These are phyloP conservation scores for Blastobotrys chiropterorum DNA, from an alignment of 805 yeast genomes.

Conservation along the genomic window DNA sequence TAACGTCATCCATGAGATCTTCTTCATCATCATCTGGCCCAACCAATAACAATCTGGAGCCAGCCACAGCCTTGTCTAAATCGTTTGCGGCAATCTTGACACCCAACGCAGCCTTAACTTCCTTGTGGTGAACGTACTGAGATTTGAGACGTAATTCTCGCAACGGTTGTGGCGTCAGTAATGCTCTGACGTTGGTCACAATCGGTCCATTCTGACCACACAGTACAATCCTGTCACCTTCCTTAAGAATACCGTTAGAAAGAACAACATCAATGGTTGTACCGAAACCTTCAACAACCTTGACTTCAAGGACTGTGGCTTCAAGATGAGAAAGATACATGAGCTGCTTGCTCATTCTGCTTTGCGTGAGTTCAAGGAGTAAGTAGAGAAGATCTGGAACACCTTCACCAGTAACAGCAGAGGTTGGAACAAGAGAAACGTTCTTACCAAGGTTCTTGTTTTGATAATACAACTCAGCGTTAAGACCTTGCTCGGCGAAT, in stretches of 20 bases:
- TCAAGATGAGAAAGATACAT: conserved; percentile 91
- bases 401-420: conserved; percentile 99
- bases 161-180: conserved; percentile 95
- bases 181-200: conserved; percentile 91
- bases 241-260: conserved; percentile 91
- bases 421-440: conserved; percentile 96
- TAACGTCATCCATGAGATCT: conserved; percentile 93
- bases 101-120: conserved; percentile 98
- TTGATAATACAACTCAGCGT: conserved; percentile 93
- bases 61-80: conserved; percentile 97
- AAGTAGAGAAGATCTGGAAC: conserved; percentile 97
- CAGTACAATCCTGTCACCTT: conserved; percentile 90
- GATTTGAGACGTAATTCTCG: conserved; percentile 94
- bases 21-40: conserved; percentile 98
- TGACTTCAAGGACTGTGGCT: conserved; percentile 95
- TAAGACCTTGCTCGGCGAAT: conserved; percentile 95
- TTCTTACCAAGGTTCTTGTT: conserved; percentile 89
- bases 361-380: conserved; percentile 89
- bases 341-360: conserved; percentile 97
- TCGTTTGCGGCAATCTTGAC: conserved; percentile 98
- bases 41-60: conserved; percentile 90
- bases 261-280: conserved; percentile 96
- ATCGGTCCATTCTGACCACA: conserved; percentile 99
- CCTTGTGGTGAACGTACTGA: conserved; percentile 94
- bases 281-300: conserved; percentile 97